A percentile compares a stretch with the other conserved stretches of the same genome.
Evolutionary conservation across 2,329 filamentous ascomycete species (phyloP).

Genomic region (Cercospora citrullina): DNA sequence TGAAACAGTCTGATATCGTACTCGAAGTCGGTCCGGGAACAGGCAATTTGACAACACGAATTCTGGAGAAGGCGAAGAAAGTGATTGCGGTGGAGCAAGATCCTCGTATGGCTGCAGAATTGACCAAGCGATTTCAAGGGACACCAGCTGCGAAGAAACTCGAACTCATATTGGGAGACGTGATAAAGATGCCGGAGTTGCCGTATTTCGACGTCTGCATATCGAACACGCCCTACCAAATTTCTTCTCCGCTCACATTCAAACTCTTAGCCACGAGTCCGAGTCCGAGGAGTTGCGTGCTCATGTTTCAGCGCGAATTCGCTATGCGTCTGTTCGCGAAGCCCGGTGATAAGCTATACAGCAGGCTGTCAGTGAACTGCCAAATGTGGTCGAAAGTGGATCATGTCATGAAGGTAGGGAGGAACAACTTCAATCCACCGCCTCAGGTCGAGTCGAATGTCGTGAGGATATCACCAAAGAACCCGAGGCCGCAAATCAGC

Average conservation of each 20-base stretch:
- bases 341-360: constrained; percentile 86
- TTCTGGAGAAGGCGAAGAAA: constrained; percentile 82
- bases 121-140: constrained; percentile 90
- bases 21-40: constrained; percentile 91
- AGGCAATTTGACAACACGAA: constrained; percentile 84
- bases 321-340: constrained; percentile 85
- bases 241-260: constrained; percentile 89
- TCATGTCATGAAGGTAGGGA: constrained; percentile 86
- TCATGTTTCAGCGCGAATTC: constrained; percentile 97
- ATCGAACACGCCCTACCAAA: constrained; percentile 73
- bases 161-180: constrained; percentile 86
- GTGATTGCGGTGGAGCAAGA: constrained; percentile 88
- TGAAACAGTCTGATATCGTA: constrained; percentile 87
- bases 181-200: constrained; percentile 78
- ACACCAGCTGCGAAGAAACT: constrained; percentile 80
- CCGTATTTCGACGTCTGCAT: constrained; percentile 83
- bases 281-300: constrained; percentile 77
- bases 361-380: constrained; percentile 84
- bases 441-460: constrained; percentile 90
- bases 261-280: constrained; percentile 80
- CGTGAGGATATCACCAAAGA: constrained; percentile 84
- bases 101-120: constrained; percentile 92
- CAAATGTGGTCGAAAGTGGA: constrained; percentile 83
- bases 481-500: constrained; percentile 79
- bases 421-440: constrained; percentile 94